phyloP scores from a whole-genome alignment of 495 filamentous ascomycete species.

The Hypoxylon crocopeplum region DNA sequence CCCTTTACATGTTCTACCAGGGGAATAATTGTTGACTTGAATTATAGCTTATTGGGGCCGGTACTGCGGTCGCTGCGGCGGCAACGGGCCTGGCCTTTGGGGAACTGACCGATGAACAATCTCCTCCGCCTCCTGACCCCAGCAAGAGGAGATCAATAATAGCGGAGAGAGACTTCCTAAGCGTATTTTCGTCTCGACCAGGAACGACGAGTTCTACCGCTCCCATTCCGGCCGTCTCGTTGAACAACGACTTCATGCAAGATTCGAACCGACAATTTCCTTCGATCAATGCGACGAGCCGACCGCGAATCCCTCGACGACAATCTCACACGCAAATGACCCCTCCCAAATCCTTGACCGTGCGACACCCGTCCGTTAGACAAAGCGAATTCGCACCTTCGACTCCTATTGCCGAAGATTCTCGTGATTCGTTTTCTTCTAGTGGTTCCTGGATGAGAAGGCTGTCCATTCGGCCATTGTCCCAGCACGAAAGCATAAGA shows the following conservation, averaged over 20 bases:
- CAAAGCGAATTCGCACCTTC: conserved; percentile 42
- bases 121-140: conserved; percentile 32
- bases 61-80: conserved; percentile 65
- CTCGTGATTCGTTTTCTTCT: conserved; percentile 59
- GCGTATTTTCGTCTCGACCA: conserved; percentile 48
- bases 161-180: conserved; percentile 48
- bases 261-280: conserved; percentile 40
- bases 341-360: conserved; percentile 38
- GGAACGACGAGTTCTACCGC: conserved; percentile 46
- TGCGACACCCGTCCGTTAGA: conserved; percentile 56
- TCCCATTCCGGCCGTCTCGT: conserved; percentile 28
- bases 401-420: conserved; percentile 45
- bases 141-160: conserved; percentile 54
- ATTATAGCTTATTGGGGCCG: conserved; percentile 62
- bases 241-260: conserved; percentile 46
- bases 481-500: conserved; percentile 70
- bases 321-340: conserved; percentile 45
- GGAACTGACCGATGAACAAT: conserved; percentile 44
- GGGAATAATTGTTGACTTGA: conserved; percentile 24
- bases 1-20: conserved; percentile 7
- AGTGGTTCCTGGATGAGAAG: conserved; percentile 79
- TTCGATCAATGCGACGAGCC: conserved; percentile 37
- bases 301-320: conserved; percentile 39
- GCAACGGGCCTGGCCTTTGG: conserved; percentile 62
- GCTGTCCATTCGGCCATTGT: conserved; percentile 73